Evolutionary conservation across 2,329 filamentous ascomycete genomes (phyloP).

Genomic region (Colletotrichum sansevieriae): DNA sequence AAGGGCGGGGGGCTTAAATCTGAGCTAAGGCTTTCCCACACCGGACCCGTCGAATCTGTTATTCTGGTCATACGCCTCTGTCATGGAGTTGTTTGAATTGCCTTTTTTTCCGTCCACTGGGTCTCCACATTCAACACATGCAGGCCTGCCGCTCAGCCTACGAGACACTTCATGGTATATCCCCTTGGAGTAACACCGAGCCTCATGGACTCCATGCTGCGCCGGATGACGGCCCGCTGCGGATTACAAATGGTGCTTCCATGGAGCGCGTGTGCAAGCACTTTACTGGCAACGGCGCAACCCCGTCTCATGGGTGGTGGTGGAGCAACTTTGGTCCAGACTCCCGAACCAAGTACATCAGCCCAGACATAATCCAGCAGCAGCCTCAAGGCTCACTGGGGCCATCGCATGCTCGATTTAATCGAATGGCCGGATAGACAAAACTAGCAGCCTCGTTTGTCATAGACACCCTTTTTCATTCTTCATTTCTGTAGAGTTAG

Average conservation of each 20-base stretch:
- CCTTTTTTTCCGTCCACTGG: background rate
- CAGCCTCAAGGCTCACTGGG: background rate
- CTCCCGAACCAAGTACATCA: background rate
- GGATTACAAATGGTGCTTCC: slow-evolving; percentile 33
- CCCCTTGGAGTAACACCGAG: background rate
- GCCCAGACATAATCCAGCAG: slow-evolving; percentile 1
- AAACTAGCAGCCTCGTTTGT: background rate
- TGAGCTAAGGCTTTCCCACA: background rate
- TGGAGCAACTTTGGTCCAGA: slow-evolving; percentile 26
- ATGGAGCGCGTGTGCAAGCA: slow-evolving; percentile 12
- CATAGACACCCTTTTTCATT: slow-evolving; percentile 6
- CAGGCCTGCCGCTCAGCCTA: background rate
- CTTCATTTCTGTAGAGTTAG: background rate
- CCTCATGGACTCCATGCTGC: background rate
- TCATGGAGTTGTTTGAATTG: slow-evolving; percentile 26
- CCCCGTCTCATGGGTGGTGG: slow-evolving; percentile 4
- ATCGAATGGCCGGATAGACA: background rate
- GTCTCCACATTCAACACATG: background rate
- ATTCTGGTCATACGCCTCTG: slow-evolving; percentile 20
- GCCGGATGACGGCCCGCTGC: background rate
- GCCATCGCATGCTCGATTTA: background rate
- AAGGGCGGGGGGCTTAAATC: background rate
- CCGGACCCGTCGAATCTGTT: background rate
- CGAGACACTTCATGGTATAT: background rate
- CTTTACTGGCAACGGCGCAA: slow-evolving; percentile 13